These are phyloP conservation scores for Yarrowia sp. DNA, from an alignment of 805 yeast genomes.

Conservation along the genomic window DNA sequence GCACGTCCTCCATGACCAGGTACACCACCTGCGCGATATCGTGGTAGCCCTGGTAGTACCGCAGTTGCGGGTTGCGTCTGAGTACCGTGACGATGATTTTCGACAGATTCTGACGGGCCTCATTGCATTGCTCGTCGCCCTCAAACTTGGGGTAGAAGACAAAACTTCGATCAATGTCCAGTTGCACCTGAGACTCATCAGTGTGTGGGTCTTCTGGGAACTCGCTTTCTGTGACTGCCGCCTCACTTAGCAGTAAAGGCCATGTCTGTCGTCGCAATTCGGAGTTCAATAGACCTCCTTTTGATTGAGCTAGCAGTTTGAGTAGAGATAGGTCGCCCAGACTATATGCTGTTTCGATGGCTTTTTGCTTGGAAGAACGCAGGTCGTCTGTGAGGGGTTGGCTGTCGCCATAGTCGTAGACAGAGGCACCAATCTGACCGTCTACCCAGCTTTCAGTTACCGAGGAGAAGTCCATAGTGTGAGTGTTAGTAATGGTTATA, in stretches of 20 bases:
- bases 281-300: conserved; percentile 19
- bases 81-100: conserved; percentile 62
- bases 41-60: conserved; percentile 93
- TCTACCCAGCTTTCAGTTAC: conserved; percentile 38
- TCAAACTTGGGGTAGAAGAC: conserved; percentile 52
- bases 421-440: conserved; percentile 56
- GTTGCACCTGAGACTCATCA: conserved; percentile 79
- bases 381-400: conserved; percentile 54
- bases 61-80: conserved; percentile 64
- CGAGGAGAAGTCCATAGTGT: conserved; percentile 28
- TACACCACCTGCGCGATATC: conserved; percentile 78
- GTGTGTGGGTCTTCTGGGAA: conserved; percentile 53
- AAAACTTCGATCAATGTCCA: conserved; percentile 81
- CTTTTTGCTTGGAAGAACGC: conserved; percentile 48
- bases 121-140: conserved; percentile 47
- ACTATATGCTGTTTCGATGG: conserved; percentile 52
- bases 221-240: background rate
- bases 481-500: too few relatives aligned
- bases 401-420: conserved; percentile 51
- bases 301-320: conserved; percentile 46
- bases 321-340: conserved; percentile 48
- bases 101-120: conserved; percentile 54
- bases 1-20: conserved; percentile 55
- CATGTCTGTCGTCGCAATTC: conserved; percentile 11
- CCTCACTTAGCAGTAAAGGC: conserved; percentile 19